Conservation (phyloP, 805 yeast species). For the Diddensiella santjacobensis region DNA sequence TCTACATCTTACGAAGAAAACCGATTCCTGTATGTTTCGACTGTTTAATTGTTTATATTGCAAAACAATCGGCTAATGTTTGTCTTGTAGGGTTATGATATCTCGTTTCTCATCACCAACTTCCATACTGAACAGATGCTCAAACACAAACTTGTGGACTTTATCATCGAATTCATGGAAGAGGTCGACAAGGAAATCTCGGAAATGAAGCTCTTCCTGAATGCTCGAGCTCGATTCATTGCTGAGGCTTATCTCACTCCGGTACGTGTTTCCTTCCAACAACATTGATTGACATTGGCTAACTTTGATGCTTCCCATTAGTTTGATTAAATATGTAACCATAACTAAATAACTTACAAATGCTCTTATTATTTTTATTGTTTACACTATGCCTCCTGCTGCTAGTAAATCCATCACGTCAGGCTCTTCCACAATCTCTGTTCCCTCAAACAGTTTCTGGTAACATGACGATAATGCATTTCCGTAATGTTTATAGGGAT, state of each 20-base stretch:
- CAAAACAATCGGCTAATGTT: not conserved
- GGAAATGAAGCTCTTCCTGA: conserved; percentile 94
- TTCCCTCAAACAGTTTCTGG: conserved; percentile 20
- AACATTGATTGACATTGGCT: not conserved
- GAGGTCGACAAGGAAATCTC: conserved; percentile 98
- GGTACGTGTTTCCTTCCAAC: not conserved
- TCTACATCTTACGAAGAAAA: conserved; percentile 83
- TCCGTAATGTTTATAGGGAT: conserved; percentile 23
- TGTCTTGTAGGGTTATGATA: conserved; percentile 66
- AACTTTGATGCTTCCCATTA: not conserved
- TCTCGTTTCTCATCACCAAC: conserved; percentile 88
- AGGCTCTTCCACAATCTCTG: conserved; percentile 17
- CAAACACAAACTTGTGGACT: conserved; percentile 92
- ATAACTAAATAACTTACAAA: not conserved
- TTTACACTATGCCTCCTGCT: not conserved
- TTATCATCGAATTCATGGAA: conserved; percentile 97
- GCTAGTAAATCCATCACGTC: not conserved
- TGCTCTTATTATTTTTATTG: not conserved
- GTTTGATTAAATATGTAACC: conserved; percentile 2
- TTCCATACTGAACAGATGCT: conserved; percentile 94
- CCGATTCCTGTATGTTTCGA: conserved; percentile 52
- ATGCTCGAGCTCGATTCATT: conserved; percentile 95
- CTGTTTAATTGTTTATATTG: not conserved
- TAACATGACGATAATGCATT: conserved; percentile 16
- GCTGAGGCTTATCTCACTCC: conserved; percentile 95